phyloP scores from a whole-genome alignment of 495 filamentous ascomycete species.

The Podospora comata region DNA sequence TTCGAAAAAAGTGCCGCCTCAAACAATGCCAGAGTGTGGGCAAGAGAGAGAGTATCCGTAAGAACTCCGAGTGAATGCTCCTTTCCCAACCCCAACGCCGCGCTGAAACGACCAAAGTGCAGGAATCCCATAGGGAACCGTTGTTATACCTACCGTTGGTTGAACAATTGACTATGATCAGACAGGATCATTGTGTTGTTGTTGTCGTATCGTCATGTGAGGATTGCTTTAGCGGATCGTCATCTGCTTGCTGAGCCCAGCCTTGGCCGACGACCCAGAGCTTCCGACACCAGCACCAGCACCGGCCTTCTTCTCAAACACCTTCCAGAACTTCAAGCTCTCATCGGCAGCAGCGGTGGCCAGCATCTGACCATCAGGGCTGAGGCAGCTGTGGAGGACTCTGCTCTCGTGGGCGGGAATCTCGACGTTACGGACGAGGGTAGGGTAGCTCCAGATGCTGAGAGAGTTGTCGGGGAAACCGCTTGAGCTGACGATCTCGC shows the following conservation, averaged over 20 bases:
- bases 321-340: constrained; percentile 99
- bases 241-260: constrained; percentile 88
- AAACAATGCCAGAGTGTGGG: not conserved
- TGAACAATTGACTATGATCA: constrained; percentile 29
- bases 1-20: constrained; percentile 1
- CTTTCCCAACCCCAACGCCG: constrained; percentile 44
- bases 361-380: constrained; percentile 94
- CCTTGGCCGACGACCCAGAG: constrained; percentile 51
- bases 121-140: constrained; percentile 36
- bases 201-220: constrained; percentile 4
- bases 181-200: constrained; percentile 12
- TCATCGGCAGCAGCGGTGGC: constrained; percentile 95
- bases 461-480: constrained; percentile 98
- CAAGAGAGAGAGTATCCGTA: constrained; percentile 1
- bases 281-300: constrained; percentile 57
- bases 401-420: constrained; percentile 98
- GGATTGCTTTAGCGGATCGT: constrained; percentile 73
- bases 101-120: constrained; percentile 40
- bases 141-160: constrained; percentile 47
- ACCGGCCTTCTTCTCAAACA: constrained; percentile 96
- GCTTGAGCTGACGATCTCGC: constrained; percentile 94
- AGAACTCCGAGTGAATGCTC: not conserved
- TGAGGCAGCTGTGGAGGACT: constrained; percentile 90
- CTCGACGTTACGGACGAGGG: constrained; percentile 92
- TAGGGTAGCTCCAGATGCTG: constrained; percentile 98